Conservation (phyloP, 2,329 filamentous ascomycete genomes). For the Alternaria incomplexa region DNA sequence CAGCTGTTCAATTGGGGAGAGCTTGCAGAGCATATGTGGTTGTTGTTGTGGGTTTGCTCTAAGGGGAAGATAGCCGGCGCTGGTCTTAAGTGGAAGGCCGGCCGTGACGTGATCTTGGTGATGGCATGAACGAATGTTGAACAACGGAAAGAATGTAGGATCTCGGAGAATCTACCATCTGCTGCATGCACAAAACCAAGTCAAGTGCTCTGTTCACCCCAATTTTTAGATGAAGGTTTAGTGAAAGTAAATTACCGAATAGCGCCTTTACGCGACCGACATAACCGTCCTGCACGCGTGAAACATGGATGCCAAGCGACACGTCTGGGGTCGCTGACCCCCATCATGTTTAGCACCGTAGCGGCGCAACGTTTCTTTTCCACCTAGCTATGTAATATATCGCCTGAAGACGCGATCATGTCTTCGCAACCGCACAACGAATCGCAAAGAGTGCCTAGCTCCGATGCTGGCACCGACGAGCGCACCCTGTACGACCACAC, state of each 20-base stretch:
- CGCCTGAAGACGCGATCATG: slow-evolving; percentile 24
- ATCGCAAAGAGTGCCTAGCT: slow-evolving; percentile 16
- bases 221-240: not conserved
- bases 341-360: slow-evolving; percentile 1
- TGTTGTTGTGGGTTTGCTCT: slow-evolving; percentile 76
- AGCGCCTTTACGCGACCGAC: not conserved
- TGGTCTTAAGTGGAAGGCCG: slow-evolving; percentile 69
- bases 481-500: slow-evolving; percentile 40
- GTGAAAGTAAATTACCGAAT: not conserved
- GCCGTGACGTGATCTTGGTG: slow-evolving; percentile 60
- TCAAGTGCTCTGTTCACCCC: not conserved
- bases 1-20: slow-evolving; percentile 81
- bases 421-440: slow-evolving; percentile 23
- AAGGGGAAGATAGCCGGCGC: slow-evolving; percentile 65
- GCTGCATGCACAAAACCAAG: not conserved
- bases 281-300: slow-evolving; percentile 1
- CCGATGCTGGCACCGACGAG: slow-evolving; percentile 37
- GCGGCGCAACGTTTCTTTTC: slow-evolving; percentile 7
- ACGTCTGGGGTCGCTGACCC: slow-evolving; percentile 14
- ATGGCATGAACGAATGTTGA: slow-evolving; percentile 37
- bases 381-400: slow-evolving; percentile 20
- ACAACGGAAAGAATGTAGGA: too few relatives aligned
- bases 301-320: slow-evolving; percentile 14
- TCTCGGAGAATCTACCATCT: too few relatives aligned
- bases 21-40: slow-evolving; percentile 73